phyloP scores from a whole-genome alignment of 768 basidiomycete genomes.

The Mycena albidolilacea region DNA sequence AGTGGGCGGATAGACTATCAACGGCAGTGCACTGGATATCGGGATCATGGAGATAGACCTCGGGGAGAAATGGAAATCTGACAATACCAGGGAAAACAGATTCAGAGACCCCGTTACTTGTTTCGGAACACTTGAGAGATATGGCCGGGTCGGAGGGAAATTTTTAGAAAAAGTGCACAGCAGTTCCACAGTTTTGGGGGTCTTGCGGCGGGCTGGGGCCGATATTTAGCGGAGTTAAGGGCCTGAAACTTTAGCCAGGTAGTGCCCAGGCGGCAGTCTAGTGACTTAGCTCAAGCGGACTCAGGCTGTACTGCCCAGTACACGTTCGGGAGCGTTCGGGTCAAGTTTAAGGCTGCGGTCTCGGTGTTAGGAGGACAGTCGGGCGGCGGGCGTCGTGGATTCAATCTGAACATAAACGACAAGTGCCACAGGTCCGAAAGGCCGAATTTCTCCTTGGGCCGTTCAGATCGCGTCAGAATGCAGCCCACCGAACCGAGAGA shows the following conservation, averaged over 20 bases:
- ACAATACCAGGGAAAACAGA: background rate
- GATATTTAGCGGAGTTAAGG: background rate
- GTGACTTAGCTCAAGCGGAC: background rate
- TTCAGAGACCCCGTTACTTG: background rate
- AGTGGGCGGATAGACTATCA: background rate
- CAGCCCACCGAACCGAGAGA: background rate
- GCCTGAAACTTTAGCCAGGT: background rate
- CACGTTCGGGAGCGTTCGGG: background rate
- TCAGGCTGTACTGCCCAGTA: background rate
- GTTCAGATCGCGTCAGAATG: slow-evolving; percentile 15
- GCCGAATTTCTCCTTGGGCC: slow-evolving; percentile 4
- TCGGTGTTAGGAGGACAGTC: background rate
- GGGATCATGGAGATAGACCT: background rate
- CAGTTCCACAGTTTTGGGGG: background rate
- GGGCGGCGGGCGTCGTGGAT: background rate
- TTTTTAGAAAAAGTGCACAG: slow-evolving; percentile 14
- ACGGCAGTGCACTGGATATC: slow-evolving; percentile 24
- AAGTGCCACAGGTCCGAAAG: background rate
- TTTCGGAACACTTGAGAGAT: background rate
- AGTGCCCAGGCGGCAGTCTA: background rate
- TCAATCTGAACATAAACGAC: slow-evolving; percentile 2
- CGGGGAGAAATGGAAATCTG: background rate
- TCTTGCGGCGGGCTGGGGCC: background rate
- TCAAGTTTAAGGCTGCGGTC: background rate
- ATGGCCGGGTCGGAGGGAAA: background rate